Conservation (phyloP, 331 rosid genomes). For the Spiraea crenata region DNA sequence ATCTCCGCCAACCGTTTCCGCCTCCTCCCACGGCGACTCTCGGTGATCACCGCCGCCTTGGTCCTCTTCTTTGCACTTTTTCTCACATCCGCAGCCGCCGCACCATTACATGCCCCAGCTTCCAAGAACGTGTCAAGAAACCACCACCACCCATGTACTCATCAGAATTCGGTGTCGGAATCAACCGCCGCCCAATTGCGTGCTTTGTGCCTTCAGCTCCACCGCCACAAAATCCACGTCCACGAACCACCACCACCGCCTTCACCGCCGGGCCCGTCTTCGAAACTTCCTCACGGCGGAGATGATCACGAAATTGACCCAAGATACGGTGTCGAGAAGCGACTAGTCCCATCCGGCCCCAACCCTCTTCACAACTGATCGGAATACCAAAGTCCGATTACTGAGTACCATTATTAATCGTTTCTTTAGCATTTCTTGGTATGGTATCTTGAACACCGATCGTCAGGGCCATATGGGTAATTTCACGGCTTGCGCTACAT, state of each 20-base stretch:
- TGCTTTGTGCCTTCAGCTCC: conserved; percentile 63
- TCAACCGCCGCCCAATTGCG: conserved; percentile 36
- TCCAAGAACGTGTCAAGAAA: conserved; percentile 23
- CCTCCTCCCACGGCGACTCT: neutral
- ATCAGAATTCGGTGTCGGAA: neutral
- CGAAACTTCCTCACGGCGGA: neutral
- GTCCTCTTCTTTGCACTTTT: conserved; percentile 6
- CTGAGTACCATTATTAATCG: neutral
- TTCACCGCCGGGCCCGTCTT: conserved; percentile 27
- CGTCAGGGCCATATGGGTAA: too few relatives aligned
- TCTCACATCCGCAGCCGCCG: neutral
- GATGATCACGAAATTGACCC: conserved; percentile 47
- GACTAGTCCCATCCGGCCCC: conserved; percentile 90
- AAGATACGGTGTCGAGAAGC: conserved; percentile 77
- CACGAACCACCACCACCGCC: conserved; percentile 10
- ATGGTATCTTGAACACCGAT: neutral
- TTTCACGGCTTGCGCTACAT: too few relatives aligned
- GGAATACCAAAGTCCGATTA: neutral
- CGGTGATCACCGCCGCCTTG: conserved; percentile 3
- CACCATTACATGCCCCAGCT: neutral
- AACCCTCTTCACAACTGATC: conserved; percentile 94
- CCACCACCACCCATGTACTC: conserved; percentile 12
- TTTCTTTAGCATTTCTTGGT: conserved; percentile 18
- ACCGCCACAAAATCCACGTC: conserved; percentile 23
- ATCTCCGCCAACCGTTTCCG: neutral